Conservation (phyloP, 1,139 yeast species). For the Yamadazyma friedrichii region DNA sequence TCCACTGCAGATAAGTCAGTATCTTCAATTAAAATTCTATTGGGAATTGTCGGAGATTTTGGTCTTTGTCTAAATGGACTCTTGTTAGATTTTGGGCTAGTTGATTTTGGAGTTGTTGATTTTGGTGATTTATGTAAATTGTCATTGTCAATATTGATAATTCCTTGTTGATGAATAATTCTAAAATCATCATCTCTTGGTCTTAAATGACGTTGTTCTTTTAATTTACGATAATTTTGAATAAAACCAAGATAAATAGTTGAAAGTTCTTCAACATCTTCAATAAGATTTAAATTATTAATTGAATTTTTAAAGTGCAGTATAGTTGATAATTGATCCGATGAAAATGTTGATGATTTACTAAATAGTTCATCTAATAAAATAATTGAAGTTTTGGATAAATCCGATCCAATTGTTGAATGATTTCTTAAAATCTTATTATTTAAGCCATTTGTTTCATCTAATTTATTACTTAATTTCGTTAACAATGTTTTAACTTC, state of each 20-base stretch:
- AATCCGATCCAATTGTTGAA: neutral
- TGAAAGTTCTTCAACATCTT: neutral
- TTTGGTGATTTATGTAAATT: too few species aligned
- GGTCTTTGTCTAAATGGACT: too few species aligned
- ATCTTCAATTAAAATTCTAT: too few species aligned
- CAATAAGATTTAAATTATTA: neutral
- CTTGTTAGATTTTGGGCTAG: too few species aligned
- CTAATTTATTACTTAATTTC: neutral
- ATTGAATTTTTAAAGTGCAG: conserved; percentile 1
- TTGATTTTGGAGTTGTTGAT: too few species aligned
- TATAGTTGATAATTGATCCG: neutral
- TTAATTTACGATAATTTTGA: neutral
- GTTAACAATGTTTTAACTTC: neutral
- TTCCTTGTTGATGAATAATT: conserved; percentile 5
- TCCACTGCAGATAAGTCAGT: too few species aligned
- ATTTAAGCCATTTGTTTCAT: neutral
- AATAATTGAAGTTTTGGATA: conserved; percentile 2
- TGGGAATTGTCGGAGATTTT: too few species aligned
- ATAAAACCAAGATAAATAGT: neutral
- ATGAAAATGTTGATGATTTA: neutral
- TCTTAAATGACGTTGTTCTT: neutral
- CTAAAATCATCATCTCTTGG: conserved; percentile 3
- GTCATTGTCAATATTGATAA: too few species aligned
- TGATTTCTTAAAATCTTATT: conserved; percentile 1
- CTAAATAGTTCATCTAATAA: conserved; percentile 4